These are phyloP conservation scores for Clarkia xantiana DNA, from an alignment of 345 rosid genomes.

Conservation along the genomic window DNA sequence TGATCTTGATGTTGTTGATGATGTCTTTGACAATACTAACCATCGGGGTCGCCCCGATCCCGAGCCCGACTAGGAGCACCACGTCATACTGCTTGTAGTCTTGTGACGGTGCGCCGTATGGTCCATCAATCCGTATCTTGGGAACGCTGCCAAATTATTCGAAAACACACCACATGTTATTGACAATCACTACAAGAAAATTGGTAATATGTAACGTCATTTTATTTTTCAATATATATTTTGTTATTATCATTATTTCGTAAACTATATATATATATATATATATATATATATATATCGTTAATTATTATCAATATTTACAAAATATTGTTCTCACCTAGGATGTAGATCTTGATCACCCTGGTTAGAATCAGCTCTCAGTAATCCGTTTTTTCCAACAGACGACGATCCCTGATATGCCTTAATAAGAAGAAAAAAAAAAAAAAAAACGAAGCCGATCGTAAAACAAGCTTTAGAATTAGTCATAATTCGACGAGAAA, in stretches of 20 bases:
- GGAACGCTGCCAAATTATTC: constrained; percentile 33
- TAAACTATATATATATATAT: too few relatives aligned
- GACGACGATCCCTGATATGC: constrained; percentile 43
- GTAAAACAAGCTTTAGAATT: not conserved
- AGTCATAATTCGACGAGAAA: not conserved
- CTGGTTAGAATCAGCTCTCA: constrained; percentile 37
- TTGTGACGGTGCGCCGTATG: constrained; percentile 79
- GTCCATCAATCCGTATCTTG: constrained; percentile 56
- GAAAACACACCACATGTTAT: not conserved
- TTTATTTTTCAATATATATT: not conserved
- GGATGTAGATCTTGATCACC: constrained; percentile 19
- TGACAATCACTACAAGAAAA: too few relatives aligned
- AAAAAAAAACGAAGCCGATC: not conserved
- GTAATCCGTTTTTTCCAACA: constrained; percentile 39
- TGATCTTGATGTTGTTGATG: constrained; percentile 52
- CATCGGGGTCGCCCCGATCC: constrained; percentile 73
- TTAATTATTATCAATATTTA: too few relatives aligned
- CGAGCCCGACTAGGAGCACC: constrained; percentile 62
- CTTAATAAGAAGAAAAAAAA: too few relatives aligned
- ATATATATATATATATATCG: too few relatives aligned
- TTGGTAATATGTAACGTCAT: not conserved
- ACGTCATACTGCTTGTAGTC: constrained; percentile 70
- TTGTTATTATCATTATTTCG: not conserved
- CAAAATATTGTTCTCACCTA: not conserved
- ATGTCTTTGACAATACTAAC: constrained; percentile 70